A percentile compares a stretch with the other conserved stretches of the same genome.
phyloP scores from a whole-genome alignment of 1,139 yeast species.

The Saccharomycopsis hybrid region DNA sequence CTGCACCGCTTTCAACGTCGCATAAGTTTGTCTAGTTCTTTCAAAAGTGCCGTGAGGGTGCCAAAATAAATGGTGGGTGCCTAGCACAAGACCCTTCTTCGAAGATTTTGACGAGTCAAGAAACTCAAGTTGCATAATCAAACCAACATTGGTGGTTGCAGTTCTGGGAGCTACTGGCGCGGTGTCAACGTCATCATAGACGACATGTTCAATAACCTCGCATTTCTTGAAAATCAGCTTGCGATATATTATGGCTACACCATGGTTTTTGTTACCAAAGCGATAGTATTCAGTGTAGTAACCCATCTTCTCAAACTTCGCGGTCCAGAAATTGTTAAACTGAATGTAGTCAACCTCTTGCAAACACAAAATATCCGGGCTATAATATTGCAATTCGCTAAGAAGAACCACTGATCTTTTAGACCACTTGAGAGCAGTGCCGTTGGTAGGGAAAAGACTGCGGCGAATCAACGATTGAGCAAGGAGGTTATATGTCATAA shows the following conservation, averaged over 20 bases:
- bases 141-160: conserved; percentile 64
- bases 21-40: conserved; percentile 74
- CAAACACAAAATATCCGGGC: conserved; percentile 67
- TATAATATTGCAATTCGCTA: conserved; percentile 57
- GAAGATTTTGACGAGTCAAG: conserved; percentile 29
- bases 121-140: conserved; percentile 52
- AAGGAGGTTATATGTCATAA: conserved; percentile 69
- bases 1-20: conserved; percentile 48
- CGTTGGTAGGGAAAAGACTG: conserved; percentile 75
- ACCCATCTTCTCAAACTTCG: conserved; percentile 50
- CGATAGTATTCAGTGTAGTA: conserved; percentile 52
- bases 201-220: conserved; percentile 40
- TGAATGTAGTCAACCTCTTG: conserved; percentile 77
- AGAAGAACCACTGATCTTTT: conserved; percentile 58
- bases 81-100: conserved; percentile 54
- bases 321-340: conserved; percentile 58
- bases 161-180: conserved; percentile 43
- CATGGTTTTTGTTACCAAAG: conserved; percentile 65
- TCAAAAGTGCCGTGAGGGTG: conserved; percentile 91
- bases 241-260: conserved; percentile 63
- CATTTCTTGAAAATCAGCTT: conserved; percentile 36
- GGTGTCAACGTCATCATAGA: conserved; percentile 47
- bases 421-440: conserved; percentile 76
- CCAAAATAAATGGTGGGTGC: conserved; percentile 90
- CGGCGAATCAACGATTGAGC: conserved; percentile 83